phyloP scores from a whole-genome alignment of 805 yeast genomes.

The Debaryomyces hansenii region DNA sequence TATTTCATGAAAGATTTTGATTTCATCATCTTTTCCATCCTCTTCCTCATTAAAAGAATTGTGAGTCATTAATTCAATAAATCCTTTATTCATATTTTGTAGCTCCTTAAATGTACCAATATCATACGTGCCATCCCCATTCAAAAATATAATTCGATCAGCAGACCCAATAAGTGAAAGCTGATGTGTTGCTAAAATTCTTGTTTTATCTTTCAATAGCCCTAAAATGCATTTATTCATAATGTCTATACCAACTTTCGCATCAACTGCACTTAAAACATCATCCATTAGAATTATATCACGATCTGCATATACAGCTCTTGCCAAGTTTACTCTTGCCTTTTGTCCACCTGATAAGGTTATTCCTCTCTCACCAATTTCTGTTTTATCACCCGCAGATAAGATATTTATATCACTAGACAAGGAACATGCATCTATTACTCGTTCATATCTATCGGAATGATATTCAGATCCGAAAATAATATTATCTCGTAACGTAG shows the following conservation, averaged over 20 bases:
- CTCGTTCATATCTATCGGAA: conserved; percentile 47
- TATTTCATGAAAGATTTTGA: conserved; percentile 1
- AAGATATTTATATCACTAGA: conserved; percentile 60
- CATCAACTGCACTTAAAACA: conserved; percentile 80
- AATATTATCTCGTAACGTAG: conserved; percentile 73
- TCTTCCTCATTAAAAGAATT: conserved; percentile 8
- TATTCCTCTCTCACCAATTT: conserved; percentile 82
- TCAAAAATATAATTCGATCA: conserved; percentile 64
- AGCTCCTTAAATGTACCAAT: conserved; percentile 63
- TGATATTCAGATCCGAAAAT: conserved; percentile 60
- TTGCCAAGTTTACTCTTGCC: conserved; percentile 73
- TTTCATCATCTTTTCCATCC: conserved; percentile 3
- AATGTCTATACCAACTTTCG: conserved; percentile 78
- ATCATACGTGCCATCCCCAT: conserved; percentile 58
- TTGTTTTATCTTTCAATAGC: conserved; percentile 53
- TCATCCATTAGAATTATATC: conserved; percentile 73
- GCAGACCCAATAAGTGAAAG: conserved; percentile 66
- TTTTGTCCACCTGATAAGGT: conserved; percentile 88
- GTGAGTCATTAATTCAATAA: conserved; percentile 37
- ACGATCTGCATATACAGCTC: conserved; percentile 70
- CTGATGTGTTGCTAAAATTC: conserved; percentile 82
- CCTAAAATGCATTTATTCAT: conserved; percentile 68
- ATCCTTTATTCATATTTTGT: conserved; percentile 28
- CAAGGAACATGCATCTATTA: conserved; percentile 65
- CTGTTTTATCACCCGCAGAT: conserved; percentile 73